Percentiles rank a stretch among this genome's conserved stretches.
Conservation (phyloP, 208 protist species). For the Strigomonas culicis region DNA sequence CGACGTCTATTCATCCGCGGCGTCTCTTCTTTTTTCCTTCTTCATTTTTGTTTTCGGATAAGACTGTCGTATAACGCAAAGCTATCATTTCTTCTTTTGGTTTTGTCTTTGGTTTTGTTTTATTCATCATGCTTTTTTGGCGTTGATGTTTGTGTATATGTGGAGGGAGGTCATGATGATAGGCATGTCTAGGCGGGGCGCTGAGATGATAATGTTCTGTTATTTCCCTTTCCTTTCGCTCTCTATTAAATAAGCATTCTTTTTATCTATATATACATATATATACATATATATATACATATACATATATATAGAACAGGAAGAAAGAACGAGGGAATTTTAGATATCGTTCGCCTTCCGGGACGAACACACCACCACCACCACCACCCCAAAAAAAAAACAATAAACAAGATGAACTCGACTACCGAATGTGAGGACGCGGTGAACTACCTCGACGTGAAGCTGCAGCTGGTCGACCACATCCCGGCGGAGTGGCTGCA, state of each 20-base stretch:
- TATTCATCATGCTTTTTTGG: too few relatives aligned
- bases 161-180: too few relatives aligned
- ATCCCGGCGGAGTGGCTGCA: slow-evolving; percentile 53
- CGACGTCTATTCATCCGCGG: too few relatives aligned
- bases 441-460: slow-evolving; percentile 80
- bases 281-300: neutral
- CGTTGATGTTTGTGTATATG: neutral
- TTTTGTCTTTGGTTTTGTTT: too few relatives aligned
- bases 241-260: neutral
- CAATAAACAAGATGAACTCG: neutral
- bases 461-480: slow-evolving; percentile 50
- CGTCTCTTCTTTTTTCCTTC: too few relatives aligned
- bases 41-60: too few relatives aligned
- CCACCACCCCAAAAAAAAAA: neutral
- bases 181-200: too few relatives aligned
- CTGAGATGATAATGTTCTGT: too few relatives aligned
- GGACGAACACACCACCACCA: neutral
- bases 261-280: too few relatives aligned
- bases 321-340: neutral
- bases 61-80: too few relatives aligned
- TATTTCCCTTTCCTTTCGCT: neutral
- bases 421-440: slow-evolving; percentile 5
- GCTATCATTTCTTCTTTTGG: slow-evolving; percentile 9
- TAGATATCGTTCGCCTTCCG: neutral
- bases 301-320: neutral